These are phyloP conservation scores for Pseudocercospora musae DNA, from an alignment of 2,329 filamentous ascomycete genomes.

Conservation along the genomic window DNA sequence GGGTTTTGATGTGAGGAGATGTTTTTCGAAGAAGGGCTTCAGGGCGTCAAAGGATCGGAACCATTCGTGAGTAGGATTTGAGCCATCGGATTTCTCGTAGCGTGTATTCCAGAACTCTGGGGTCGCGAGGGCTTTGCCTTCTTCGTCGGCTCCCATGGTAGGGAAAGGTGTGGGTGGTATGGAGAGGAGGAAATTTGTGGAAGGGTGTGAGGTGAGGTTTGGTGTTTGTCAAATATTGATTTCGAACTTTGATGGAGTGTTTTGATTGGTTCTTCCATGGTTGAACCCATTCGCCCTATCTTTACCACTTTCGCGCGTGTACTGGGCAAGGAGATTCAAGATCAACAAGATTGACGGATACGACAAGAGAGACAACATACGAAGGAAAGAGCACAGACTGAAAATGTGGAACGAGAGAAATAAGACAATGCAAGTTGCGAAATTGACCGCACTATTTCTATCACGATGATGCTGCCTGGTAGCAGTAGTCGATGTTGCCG, in stretches of 20 bases:
- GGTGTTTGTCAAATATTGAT: background rate
- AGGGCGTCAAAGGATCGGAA: conserved; percentile 50
- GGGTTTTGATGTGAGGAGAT: conserved; percentile 40
- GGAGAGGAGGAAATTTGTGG: background rate
- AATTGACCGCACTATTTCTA: background rate
- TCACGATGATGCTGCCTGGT: background rate
- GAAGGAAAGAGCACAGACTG: too few species aligned
- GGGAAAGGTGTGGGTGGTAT: background rate
- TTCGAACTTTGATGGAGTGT: background rate
- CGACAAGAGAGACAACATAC: too few species aligned
- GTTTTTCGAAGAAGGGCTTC: conserved; percentile 46
- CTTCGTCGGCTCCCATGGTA: conserved; percentile 20
- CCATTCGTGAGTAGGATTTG: conserved; percentile 53
- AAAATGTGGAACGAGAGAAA: background rate
- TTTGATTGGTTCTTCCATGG: too few species aligned
- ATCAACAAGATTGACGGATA: too few species aligned
- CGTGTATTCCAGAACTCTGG: conserved; percentile 52
- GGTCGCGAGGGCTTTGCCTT: conserved; percentile 39
- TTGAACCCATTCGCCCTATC: background rate
- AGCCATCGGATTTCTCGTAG: conserved; percentile 41
- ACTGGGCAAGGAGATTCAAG: too few species aligned
- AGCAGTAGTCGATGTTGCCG: conserved; percentile 2
- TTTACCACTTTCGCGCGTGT: too few species aligned
- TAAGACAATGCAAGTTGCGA: background rate
- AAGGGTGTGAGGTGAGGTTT: background rate